These are phyloP conservation scores for Pseudocercospora fijiensis DNA, from an alignment of 2,329 filamentous ascomycete species.

Conservation along the genomic window DNA sequence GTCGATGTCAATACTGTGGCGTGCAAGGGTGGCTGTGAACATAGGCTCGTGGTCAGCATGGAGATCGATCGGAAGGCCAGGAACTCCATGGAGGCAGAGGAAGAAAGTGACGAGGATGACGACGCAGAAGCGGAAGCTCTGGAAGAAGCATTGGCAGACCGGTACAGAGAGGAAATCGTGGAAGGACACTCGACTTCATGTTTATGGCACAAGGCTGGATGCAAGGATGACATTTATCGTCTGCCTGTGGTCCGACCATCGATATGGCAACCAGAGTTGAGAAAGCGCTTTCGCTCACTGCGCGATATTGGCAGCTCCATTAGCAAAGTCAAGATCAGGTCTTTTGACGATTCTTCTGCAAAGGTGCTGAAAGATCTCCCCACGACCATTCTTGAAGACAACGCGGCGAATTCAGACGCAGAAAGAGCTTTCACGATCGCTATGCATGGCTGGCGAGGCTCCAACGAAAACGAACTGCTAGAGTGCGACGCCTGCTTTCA, in stretches of 20 bases:
- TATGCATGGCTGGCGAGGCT: slow-evolving; percentile 53
- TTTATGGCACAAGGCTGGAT: slow-evolving; percentile 83
- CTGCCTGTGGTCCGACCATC: slow-evolving; percentile 47
- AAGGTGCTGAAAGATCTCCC: slow-evolving; percentile 34
- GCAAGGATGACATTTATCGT: slow-evolving; percentile 71
- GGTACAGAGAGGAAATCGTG: slow-evolving; percentile 71
- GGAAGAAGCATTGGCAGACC: slow-evolving; percentile 68
- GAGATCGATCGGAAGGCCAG: slow-evolving; percentile 40
- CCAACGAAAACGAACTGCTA: slow-evolving; percentile 66
- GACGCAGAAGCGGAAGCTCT: slow-evolving; percentile 40
- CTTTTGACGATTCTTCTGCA: slow-evolving; percentile 19
- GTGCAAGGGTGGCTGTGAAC: slow-evolving; percentile 77
- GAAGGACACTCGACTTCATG: slow-evolving; percentile 77
- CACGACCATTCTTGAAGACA: slow-evolving; percentile 25
- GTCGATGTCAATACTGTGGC: slow-evolving; percentile 78
- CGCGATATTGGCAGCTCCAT: slow-evolving; percentile 31
- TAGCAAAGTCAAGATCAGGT: slow-evolving; percentile 27
- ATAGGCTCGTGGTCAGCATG: slow-evolving; percentile 80
- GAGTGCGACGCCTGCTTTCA: slow-evolving; percentile 85
- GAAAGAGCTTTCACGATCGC: slow-evolving; percentile 38
- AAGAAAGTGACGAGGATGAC: slow-evolving; percentile 49
- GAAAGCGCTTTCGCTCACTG: slow-evolving; percentile 31
- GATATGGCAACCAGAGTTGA: slow-evolving; percentile 39
- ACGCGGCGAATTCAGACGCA: slow-evolving; percentile 11
- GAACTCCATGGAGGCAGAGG: slow-evolving; percentile 49